Evolutionary conservation across 352 stramenopile genomes (phyloP), one percentile per base, ranked within the genome.

Genomic region (Phytophthora vignae): DNA sequence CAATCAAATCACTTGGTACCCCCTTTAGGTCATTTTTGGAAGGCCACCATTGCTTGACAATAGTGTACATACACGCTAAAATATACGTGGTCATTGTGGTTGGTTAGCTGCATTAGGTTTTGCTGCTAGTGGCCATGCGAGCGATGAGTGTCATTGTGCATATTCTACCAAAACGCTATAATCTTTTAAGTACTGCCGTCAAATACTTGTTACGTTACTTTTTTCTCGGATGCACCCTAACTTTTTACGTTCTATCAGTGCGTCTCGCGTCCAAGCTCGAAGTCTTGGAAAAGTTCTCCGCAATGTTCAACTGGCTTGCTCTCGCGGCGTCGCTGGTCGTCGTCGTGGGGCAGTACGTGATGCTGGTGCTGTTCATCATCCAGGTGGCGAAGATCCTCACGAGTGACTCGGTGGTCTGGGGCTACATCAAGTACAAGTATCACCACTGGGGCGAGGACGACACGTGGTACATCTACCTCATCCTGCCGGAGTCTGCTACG

Each of bases 381-480:
- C 53, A 77, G 46, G 44, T 77, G 1, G 55, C 55, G 7, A 64
- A 61, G 12, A 74, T 76, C 49, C n/a, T 72, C 46, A 53, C 52
- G 57, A 76, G 67, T 7, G 67, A 67, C 40, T 71, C 67, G 49
- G 58, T 69, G 9, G 46, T 75, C 19, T 71, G 59, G 65, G 71
- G 66, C 31, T 74, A 71, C 44, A 67, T 78, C 56, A 74, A 78
- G 66, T 78, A 74, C 60, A 71, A 74, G 54, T 78, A 72, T 65
- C 40, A 75, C 36, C 62, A 76, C 52, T 70, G 60, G 68, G 67
- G 71, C 8, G 40, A 77, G 48, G 42, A 77, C 17, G 21, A 46
- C 53, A 79, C 62, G 21, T 73, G 62, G 61, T 76, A 76, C 54
- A 76, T 69, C 55, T 76, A 73, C 54, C 67, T 69, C n/a, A n/a